A percentile compares a stretch with the other conserved stretches of the same genome.
Conservation (phyloP, 371 early-diverging fungal species). For the Zychaea mexicana region DNA sequence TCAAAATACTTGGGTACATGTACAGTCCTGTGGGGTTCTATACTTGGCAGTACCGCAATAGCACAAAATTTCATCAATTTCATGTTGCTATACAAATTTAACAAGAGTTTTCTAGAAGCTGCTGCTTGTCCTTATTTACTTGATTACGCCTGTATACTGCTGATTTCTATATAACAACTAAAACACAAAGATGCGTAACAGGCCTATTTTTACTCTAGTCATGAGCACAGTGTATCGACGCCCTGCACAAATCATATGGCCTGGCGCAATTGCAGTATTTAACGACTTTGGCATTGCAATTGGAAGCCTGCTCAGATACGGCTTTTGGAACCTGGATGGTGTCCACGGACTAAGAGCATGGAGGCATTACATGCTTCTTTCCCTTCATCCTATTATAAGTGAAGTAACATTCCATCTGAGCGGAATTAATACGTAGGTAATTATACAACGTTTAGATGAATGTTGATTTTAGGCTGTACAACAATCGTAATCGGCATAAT, state of each 20-base stretch:
- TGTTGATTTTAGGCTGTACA: slow-evolving; percentile 31
- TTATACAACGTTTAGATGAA: slow-evolving; percentile 32
- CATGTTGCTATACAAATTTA: too few species aligned
- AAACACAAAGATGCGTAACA: background rate
- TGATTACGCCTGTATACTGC: slow-evolving; percentile 12
- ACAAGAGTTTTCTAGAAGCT: background rate
- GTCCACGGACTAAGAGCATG: slow-evolving; percentile 25
- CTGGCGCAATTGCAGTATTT: slow-evolving; percentile 6
- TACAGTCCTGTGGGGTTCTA: slow-evolving; percentile 30
- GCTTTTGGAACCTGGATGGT: slow-evolving; percentile 27
- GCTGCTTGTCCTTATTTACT: slow-evolving; percentile 29
- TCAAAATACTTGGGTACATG: slow-evolving; percentile 32
- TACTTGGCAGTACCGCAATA: slow-evolving; percentile 26
- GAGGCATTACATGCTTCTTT: slow-evolving; percentile 36
- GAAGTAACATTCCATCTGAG: background rate
- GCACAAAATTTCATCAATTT: slow-evolving; percentile 32
- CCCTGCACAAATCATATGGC: slow-evolving; percentile 29
- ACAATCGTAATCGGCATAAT: slow-evolving; percentile 26
- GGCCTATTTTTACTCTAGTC: slow-evolving; percentile 23
- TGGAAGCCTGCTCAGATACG: slow-evolving; percentile 31
- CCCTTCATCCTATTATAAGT: background rate
- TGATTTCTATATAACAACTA: slow-evolving; percentile 2
- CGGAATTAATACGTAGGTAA: slow-evolving; percentile 4
- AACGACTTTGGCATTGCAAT: slow-evolving; percentile 17
- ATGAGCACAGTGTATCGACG: slow-evolving; percentile 37